Base-by-base conservation (phyloP, 768 basidiomycete genomes). In the Cytidiella melzeri region DNA sequence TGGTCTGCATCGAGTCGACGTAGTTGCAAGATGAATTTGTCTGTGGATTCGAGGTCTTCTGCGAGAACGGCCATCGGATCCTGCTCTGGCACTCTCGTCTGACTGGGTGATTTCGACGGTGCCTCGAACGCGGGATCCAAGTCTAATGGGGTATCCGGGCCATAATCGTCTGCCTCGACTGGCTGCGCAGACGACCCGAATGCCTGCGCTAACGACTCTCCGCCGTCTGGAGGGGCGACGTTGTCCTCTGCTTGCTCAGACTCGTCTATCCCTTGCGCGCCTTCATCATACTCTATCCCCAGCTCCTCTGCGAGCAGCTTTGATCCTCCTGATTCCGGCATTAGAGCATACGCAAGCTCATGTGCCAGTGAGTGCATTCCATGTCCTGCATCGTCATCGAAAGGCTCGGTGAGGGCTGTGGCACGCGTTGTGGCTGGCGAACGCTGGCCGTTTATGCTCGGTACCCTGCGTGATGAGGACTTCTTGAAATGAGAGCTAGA, bases 261-360 rank as follows among this genome's bases (percentile, higher is more conserved):
- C 50, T 67, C 63, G 45, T 65, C 57, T 40, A 28, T 41, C 24
- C 49, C 51, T 41, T 51, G 51, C 55, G 62, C 44, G 6, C 61
- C 64, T 49, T 77, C 79, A 60, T 87, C 89, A 55, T 87, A 91
- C 61, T 92, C 90, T 53, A 92, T 84, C 9, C 90, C 90, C 55
- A 92, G 88, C 65, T 92, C 91, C 66, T 92, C 90, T 11, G 87
- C 87, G 4, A 92, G 73, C 26, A 90, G 65, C 63, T 80, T 84
- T 20, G 87, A 90, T 47, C 85, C 80, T 44, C 76, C 84, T 0
- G 91, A 89, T 67, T 92, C 90, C 20, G 89, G 90, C 81, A 91
- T 87, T 47, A 92, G 74, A 9, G 90, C 90, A 27, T 84, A 80
- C 5, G 91, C 90, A 28, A 92, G 79, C 61, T 92, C 90, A 65